A percentile compares a stretch with the other conserved stretches of the same genome.
phyloP scores from a whole-genome alignment of 2,329 filamentous ascomycete species.

The Ceratocystis alfenasii region DNA sequence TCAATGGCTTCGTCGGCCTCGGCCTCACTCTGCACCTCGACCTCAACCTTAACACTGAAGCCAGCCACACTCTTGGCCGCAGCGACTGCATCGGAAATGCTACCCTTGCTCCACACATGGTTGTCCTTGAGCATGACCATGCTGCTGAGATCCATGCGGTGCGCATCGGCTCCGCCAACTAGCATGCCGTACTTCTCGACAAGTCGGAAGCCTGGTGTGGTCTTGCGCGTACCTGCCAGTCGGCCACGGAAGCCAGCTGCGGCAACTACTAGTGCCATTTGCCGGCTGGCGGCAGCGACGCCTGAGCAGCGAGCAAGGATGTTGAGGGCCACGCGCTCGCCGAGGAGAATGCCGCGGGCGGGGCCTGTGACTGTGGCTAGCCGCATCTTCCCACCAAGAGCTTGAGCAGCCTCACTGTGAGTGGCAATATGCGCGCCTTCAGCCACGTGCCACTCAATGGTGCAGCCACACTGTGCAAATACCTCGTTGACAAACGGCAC shows the following conservation, averaged over 20 bases:
- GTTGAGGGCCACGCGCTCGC: conserved; percentile 86
- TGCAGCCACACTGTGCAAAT: conserved; percentile 78
- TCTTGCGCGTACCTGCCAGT: conserved; percentile 92
- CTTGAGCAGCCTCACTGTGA: conserved; percentile 37
- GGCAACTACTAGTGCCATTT: conserved; percentile 45
- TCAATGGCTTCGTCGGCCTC: conserved; percentile 86
- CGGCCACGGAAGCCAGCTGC: conserved; percentile 65
- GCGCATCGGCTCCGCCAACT: conserved; percentile 80
- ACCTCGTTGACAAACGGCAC: conserved; percentile 93
- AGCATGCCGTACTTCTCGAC: conserved; percentile 99
- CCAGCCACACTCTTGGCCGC: conserved; percentile 76
- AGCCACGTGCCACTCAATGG: conserved; percentile 72
- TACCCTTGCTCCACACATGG: conserved; percentile 83
- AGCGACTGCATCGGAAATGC: conserved; percentile 72
- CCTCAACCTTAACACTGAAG: conserved; percentile 88
- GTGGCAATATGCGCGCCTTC: conserved; percentile 62
- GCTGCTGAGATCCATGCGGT: conserved; percentile 77
- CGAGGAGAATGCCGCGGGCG: conserved; percentile 68
- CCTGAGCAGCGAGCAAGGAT: conserved; percentile 82
- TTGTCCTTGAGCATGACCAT: conserved; percentile 99
- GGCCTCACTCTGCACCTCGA: conserved; percentile 73
- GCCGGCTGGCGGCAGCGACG: conserved; percentile 58
- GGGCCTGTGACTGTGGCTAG: conserved; percentile 80
- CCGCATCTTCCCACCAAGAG: conserved; percentile 36
- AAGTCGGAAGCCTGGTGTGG: conserved; percentile 84